A percentile compares a stretch with the other conserved stretches of the same genome.
phyloP scores from a whole-genome alignment of 306 rosid genomes.

The Luffa acutangula region DNA sequence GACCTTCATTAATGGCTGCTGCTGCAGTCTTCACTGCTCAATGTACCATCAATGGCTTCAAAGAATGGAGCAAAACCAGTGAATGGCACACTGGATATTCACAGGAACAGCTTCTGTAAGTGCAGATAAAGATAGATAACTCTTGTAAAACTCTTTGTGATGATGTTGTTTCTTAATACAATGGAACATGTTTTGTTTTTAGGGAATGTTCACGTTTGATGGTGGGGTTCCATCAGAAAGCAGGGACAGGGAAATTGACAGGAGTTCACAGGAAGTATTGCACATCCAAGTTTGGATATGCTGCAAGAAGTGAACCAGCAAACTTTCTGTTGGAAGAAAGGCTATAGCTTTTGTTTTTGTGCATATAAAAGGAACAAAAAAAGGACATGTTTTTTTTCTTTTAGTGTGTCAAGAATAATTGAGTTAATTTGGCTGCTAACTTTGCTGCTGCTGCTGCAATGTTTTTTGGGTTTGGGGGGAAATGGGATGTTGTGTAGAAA shows the following conservation, averaged over 20 bases:
- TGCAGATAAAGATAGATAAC: background rate
- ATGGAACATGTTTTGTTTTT: background rate
- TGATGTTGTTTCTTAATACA: background rate
- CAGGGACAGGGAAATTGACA: constrained; percentile 33
- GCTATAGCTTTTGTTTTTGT: background rate
- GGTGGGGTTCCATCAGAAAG: constrained; percentile 64
- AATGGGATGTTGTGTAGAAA: constrained; percentile 7
- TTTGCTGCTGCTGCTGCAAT: background rate
- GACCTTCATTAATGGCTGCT: constrained; percentile 76
- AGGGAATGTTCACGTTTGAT: constrained; percentile 77
- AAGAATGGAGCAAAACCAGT: constrained; percentile 66
- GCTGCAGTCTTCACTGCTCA: constrained; percentile 79
- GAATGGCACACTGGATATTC: constrained; percentile 58
- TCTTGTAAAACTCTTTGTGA: background rate
- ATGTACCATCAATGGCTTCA: constrained; percentile 37
- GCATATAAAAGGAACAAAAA: background rate
- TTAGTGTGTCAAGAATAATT: background rate
- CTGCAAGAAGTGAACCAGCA: constrained; percentile 52
- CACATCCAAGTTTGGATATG: constrained; percentile 57
- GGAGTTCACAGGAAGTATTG: constrained; percentile 50
- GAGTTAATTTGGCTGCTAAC: background rate
- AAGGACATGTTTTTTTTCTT: background rate
- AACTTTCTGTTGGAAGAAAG: constrained; percentile 19
- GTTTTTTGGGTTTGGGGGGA: background rate
- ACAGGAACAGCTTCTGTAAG: constrained; percentile 64